Conservation (phyloP, 768 basidiomycete genomes). For the Tricholoma furcatifolium region DNA sequence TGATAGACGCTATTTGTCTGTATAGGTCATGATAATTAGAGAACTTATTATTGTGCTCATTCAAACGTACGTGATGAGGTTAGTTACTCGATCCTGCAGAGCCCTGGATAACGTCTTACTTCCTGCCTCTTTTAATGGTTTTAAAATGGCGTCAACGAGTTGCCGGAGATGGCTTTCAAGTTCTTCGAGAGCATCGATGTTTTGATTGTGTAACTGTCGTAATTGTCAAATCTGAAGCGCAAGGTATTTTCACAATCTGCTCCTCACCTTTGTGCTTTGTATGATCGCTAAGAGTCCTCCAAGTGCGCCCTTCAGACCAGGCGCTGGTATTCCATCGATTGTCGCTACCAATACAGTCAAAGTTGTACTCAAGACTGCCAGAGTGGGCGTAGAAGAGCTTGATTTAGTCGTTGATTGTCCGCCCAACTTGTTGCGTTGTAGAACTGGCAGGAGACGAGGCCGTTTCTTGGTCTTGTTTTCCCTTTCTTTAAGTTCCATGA, state of each 20-base stretch:
- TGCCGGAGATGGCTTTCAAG: constrained; percentile 4
- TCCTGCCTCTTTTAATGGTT: constrained; percentile 7
- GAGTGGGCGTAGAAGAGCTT: background rate
- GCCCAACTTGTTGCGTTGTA: background rate
- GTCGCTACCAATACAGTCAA: constrained; percentile 7
- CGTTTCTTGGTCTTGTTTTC: too few relatives aligned
- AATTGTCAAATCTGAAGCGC: too few relatives aligned
- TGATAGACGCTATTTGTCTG: constrained; percentile 3
- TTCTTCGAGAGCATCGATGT: constrained; percentile 8
- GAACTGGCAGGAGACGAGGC: too few relatives aligned
- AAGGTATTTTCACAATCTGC: too few relatives aligned
- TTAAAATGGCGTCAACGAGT: constrained; percentile 6
- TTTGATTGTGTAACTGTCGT: constrained; percentile 10
- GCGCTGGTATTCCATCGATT: constrained; percentile 7
- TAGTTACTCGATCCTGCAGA: constrained; percentile 4
- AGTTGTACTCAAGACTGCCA: constrained; percentile 5
- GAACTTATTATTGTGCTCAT: too few relatives aligned
- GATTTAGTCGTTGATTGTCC: background rate
- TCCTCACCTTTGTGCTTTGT: constrained; percentile 5
- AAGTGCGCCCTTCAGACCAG: constrained; percentile 9
- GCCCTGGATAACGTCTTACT: constrained; percentile 3
- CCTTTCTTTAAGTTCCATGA: too few relatives aligned
- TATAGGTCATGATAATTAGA: background rate
- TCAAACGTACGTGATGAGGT: constrained; percentile 7
- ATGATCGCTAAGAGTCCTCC: constrained; percentile 8